Base-by-base conservation (phyloP, 1,284 basidiomycete species). In the Rugosomyces carneus region DNA sequence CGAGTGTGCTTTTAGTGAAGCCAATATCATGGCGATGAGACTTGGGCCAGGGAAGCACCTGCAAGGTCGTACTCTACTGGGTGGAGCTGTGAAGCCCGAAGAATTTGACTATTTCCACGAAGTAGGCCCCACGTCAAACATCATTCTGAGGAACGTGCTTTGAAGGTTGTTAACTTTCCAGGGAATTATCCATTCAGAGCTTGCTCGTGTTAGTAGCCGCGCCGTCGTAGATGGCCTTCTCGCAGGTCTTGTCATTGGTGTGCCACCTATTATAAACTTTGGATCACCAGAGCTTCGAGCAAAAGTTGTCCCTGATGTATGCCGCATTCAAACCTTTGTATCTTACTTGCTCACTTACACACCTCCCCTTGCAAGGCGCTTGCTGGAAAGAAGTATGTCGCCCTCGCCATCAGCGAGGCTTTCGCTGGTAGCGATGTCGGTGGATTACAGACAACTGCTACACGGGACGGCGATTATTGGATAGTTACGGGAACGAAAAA, bases 341-440 rank as follows among this genome's bases (percentile, higher is more conserved):
- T 31, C 16, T 9, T 13, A 34, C 2, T 23, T 1, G 68, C n/a
- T 37, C 5, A 4, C 41, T 26, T 42, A 41, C 15, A 73, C 58
- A 69, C n/a, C n/a, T 87, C 7, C 44, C 65, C 80, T 18, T 68
- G 75, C 31, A 52, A 75, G 62, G 60, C 71, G 5, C 63, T 99
- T 16, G 71, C 74, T 1, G 95, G 92, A 15, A 89, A 87, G 63
- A 94, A 92, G 60, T 85, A 76, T 53, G 75, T 88, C 42, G 81
- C 81, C 3, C 68, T 89, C 26, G 85, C 85, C 2, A 83, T 89
- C 54, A 80, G 75, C 44, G 85, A 89, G 64, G 84, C 84, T 1
- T 93, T 90, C 59, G 95, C 94, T 7, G 95, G 94, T n/a, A 91
- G 88, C 44, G 93, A 97, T 59, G 93, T 97, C 1, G 69, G 80